Base-by-base conservation (phyloP, 768 basidiomycete species). In the Pilatotrama ljubarskyi region DNA sequence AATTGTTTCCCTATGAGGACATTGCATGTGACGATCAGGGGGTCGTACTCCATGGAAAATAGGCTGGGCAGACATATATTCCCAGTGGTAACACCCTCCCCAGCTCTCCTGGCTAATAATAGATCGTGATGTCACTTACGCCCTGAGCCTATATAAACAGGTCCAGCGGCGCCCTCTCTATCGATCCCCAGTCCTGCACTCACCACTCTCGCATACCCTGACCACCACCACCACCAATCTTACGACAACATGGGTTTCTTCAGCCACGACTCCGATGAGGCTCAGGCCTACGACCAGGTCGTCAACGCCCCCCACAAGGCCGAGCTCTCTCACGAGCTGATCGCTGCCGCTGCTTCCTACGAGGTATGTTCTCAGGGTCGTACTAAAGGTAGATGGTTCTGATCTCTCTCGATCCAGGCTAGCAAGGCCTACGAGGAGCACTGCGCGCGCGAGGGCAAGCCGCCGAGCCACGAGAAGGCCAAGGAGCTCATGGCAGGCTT, bases 291-390 rank as follows among this genome's bases (percentile, higher is more conserved):
- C 67, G 64, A 77, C 55, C 58, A 76, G 71, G 79, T 81, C 46
- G 36, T 55, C 17, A 79, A 78, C 49, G 77, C 77, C 14, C 78
- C 77, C 10, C 86, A 87, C 76, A 74, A 86, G 74, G 82, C 86
- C 1, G 56, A 72, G 56, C 72, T 87, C 53, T 82, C 84, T 9
- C 88, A 90, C 70, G 84, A 90, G 73, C 69, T 89, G 42, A 78
- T 90, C 62, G 84, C 85, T 47, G 86, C 74, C 41, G 88, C 88
- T 44, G 87, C 87, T 6, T 72, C 84, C 26, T 90, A 79, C 72
- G 85, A 84, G 78, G 86, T 83, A 36, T 13, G 72, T 49, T 22
- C 18, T 22, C 38, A 20, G 1, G 22, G 35, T 11, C 44, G 6
- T 36, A 24, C 36, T 38, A 5, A 25, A 26, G 11, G 17, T 0